phyloP scores from a whole-genome alignment of 768 basidiomycete genomes.

The Pleurotus djamor region DNA sequence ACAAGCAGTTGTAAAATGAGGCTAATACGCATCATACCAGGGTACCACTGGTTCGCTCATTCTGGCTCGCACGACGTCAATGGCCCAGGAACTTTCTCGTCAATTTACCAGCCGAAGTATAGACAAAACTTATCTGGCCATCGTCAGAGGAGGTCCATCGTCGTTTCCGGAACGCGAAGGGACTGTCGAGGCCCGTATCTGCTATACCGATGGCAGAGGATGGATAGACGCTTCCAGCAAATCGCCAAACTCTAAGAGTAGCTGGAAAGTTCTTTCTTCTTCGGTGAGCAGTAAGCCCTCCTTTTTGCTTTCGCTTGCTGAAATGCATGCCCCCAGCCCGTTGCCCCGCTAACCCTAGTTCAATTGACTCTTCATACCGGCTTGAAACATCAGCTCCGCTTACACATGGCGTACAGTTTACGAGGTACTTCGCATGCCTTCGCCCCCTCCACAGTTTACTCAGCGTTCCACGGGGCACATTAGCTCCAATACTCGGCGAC shows the following conservation, averaged over 20 bases:
- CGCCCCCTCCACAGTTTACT: no score
- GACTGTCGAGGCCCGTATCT: constrained; percentile 39
- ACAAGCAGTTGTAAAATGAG: neutral
- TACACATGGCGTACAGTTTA: constrained; percentile 55
- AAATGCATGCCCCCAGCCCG: constrained; percentile 22
- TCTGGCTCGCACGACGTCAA: constrained; percentile 42
- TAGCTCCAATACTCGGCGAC: constrained; percentile 72
- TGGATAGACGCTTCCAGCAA: constrained; percentile 24
- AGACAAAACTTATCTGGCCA: constrained; percentile 60
- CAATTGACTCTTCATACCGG: constrained; percentile 58
- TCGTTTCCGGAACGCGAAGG: constrained; percentile 39
- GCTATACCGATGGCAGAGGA: constrained; percentile 45
- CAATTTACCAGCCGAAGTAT: constrained; percentile 50
- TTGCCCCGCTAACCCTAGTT: constrained; percentile 54
- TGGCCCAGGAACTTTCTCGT: constrained; percentile 47
- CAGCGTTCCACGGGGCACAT: no score
- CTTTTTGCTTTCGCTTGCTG: neutral
- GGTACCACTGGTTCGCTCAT: constrained; percentile 61
- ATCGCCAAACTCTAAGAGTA: constrained; percentile 38
- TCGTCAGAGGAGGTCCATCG: constrained; percentile 52
- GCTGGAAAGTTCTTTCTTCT: constrained; percentile 58
- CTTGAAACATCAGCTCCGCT: constrained; percentile 69
- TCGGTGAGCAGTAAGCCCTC: constrained; percentile 42
- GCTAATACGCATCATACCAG: constrained; percentile 24
- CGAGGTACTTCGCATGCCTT: constrained; percentile 27